Evolutionary conservation across 192 early-diverging fungal genomes (phyloP).

Genomic region (Phlyctochytrium bullatum): DNA sequence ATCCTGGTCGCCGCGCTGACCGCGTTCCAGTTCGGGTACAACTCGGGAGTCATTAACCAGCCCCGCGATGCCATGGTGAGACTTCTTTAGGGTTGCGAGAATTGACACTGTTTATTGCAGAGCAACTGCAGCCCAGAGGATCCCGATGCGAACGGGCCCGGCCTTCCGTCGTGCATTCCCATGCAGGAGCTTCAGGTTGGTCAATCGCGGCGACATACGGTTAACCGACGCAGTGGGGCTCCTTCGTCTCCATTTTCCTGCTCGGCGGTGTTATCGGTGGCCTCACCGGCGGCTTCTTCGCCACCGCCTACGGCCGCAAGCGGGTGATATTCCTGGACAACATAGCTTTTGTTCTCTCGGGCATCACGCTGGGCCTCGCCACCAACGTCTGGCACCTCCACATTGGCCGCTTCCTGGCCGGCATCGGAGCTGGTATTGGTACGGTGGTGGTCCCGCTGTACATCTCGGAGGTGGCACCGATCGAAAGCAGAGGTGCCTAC

Average conservation of each 20-base stretch:
- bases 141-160: neutral
- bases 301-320: constrained; percentile 66
- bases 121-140: constrained; percentile 15
- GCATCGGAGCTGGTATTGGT: constrained; percentile 73
- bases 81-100: neutral
- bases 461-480: constrained; percentile 73
- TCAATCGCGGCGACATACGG: neutral
- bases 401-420: constrained; percentile 69
- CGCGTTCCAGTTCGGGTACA: constrained; percentile 46
- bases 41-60: constrained; percentile 50
- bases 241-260: constrained; percentile 44
- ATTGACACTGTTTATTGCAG: too few relatives aligned
- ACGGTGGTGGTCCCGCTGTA: constrained; percentile 80
- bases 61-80: constrained; percentile 45
- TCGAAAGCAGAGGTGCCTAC: constrained; percentile 65
- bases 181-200: constrained; percentile 42
- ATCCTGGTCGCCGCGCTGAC: constrained; percentile 28
- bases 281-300: constrained; percentile 70
- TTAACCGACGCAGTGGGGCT: constrained; percentile 29
- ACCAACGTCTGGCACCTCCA: constrained; percentile 3
- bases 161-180: constrained; percentile 35
- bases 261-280: constrained; percentile 74
- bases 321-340: constrained; percentile 66
- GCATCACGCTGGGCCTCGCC: constrained; percentile 51
- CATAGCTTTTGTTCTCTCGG: constrained; percentile 59